phyloP scores from a whole-genome alignment of 1,284 basidiomycete genomes.

The Rhodotorula sp. region DNA sequence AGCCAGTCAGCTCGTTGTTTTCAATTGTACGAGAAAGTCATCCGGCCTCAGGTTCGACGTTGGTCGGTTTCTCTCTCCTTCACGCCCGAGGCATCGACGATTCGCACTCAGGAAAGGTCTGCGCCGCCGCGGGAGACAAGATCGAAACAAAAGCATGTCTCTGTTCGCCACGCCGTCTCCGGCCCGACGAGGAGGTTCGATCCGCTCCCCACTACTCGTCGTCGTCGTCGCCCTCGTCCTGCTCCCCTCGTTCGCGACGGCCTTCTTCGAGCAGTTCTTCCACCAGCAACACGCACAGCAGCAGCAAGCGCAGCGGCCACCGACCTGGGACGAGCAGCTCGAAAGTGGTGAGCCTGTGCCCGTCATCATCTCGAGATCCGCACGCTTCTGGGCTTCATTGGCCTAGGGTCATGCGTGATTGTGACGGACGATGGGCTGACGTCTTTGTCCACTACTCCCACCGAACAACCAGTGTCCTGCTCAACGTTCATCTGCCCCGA shows the following conservation, averaged over 20 bases:
- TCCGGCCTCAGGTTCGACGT: no score
- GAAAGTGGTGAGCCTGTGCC: neutral
- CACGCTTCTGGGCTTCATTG: neutral
- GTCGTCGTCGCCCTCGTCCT: conserved; percentile 6
- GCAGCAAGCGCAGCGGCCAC: neutral
- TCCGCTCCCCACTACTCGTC: conserved; percentile 1
- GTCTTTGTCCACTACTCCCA: no score
- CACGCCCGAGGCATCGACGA: no score
- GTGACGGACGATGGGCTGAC: neutral
- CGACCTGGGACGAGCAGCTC: conserved; percentile 2
- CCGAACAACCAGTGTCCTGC: conserved; percentile 8
- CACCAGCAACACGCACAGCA: conserved; percentile 1
- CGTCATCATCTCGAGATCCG: no score
- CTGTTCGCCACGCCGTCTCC: no score
- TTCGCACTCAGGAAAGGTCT: no score
- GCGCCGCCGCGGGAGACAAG: no score
- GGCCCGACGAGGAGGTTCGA: neutral
- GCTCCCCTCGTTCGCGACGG: neutral
- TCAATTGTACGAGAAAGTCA: no score
- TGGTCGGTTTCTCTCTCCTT: no score
- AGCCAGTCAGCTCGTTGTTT: no score
- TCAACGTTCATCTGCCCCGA: conserved; percentile 14
- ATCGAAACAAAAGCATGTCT: neutral
- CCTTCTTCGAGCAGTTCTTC: conserved; percentile 34
- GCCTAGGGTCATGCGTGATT: no score